A percentile compares a stretch with the other conserved stretches of the same genome.
These are phyloP conservation scores for Parmales sp. DNA, from an alignment of 108 stramenopile species.

Conservation along the genomic window DNA sequence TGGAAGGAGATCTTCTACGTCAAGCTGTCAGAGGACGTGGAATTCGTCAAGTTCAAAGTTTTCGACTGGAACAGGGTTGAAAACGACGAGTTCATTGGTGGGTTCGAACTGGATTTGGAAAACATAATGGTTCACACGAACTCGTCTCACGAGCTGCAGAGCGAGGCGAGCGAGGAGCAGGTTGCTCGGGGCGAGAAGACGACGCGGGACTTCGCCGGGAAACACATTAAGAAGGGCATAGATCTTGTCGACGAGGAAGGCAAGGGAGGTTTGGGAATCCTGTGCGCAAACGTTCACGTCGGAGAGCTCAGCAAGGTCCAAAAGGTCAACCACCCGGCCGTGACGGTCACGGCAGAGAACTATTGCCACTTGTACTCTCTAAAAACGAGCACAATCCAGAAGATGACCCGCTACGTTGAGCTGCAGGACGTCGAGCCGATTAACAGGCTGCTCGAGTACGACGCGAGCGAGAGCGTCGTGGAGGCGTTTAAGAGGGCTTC, in stretches of 20 bases:
- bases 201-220: too few species aligned
- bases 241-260: conserved; percentile 24
- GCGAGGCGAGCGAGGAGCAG: conserved; percentile 4
- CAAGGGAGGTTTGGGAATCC: conserved; percentile 16
- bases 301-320: conserved; percentile 13
- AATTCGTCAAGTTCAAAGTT: background rate
- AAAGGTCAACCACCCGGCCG: conserved; percentile 9
- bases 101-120: conserved; percentile 5
- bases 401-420: background rate
- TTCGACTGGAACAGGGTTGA: conserved; percentile 2
- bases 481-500: background rate
- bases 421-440: background rate
- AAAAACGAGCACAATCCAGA: background rate
- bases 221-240: background rate
- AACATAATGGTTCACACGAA: conserved; percentile 22
- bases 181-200: conserved; percentile 1
- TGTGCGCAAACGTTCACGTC: conserved; percentile 15
- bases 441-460: background rate
- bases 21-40: conserved; percentile 12
- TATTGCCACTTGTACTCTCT: conserved; percentile 35
- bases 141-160: conserved; percentile 12
- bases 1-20: conserved; percentile 27
- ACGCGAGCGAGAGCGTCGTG: background rate
- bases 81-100: conserved; percentile 11
- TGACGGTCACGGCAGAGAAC: conserved; percentile 22